Evolutionary conservation across 169 alveolate species (phyloP).

Genomic region (Babesia divergens): DNA sequence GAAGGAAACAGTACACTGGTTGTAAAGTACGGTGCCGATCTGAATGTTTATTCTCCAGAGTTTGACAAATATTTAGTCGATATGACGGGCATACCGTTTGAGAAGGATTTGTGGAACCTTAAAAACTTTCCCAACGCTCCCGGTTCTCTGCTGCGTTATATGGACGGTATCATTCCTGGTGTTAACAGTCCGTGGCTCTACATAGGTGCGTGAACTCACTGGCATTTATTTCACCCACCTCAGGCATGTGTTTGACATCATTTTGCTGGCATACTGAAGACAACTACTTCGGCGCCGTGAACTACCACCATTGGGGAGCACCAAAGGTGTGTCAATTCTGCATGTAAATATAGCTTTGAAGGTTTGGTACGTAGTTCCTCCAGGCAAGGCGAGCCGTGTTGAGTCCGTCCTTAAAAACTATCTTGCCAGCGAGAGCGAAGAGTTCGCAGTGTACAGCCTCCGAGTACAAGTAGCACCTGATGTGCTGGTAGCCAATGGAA

Average conservation of each 20-base stretch:
- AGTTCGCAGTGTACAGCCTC: conserved; percentile 75
- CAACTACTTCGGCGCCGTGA: conserved; percentile 88
- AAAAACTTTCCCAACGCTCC: conserved; percentile 66
- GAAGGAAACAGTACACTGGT: conserved; percentile 35
- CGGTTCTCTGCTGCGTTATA: conserved; percentile 77
- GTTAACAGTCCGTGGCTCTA: conserved; percentile 91
- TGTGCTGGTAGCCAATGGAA: conserved; percentile 76
- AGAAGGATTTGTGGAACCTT: conserved; percentile 75
- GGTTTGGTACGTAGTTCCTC: conserved; percentile 90
- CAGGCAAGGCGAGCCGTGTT: conserved; percentile 78
- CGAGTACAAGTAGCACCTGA: conserved; percentile 86
- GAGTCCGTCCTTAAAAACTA: conserved; percentile 78
- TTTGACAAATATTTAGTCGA: neutral
- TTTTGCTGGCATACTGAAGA: conserved; percentile 97
- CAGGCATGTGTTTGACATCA: conserved; percentile 89
- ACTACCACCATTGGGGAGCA: conserved; percentile 90
- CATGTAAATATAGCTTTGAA: neutral
- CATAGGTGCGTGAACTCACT: conserved; percentile 27
- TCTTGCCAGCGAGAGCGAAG: conserved; percentile 59
- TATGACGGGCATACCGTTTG: conserved; percentile 26
- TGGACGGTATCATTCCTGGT: conserved; percentile 83
- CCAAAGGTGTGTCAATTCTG: conserved; percentile 78
- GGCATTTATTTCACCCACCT: neutral
- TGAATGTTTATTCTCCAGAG: conserved; percentile 59
- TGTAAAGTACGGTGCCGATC: conserved; percentile 71